Base-by-base conservation (phyloP, 164 flowering plant genomes). In the Echeveria elegans region DNA sequence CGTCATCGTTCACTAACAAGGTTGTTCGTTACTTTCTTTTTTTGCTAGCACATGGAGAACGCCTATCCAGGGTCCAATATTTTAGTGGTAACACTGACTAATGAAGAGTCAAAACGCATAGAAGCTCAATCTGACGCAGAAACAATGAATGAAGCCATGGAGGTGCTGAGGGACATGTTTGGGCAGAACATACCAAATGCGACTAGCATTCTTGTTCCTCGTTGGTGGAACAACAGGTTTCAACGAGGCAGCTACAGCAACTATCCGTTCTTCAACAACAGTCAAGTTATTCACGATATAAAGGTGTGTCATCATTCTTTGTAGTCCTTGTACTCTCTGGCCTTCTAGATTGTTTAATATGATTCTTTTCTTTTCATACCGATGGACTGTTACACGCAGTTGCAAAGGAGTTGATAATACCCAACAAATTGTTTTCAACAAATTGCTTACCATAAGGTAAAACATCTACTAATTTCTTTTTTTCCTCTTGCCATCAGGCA, bases 191-290 rank as follows among this genome's bases (percentile, higher is more conserved):
- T 90, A 66, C 98, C 96, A 11, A 75, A 82, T 56, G 96, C 98
- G 66, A 78, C 72, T 0, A 80, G 84, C 61, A 88, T 93, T 30
- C 82, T 85, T 26, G 96, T 93, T 58, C 98, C 98, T 43, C 89
- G 89, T n/a, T 93, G 98, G 98, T 93, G 93, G 93, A 90, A 77
- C 73, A 88, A 93, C 71, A 78, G 94, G 32, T 93, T 93, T 78
- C 98, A 93, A 80, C 86, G 96, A 47, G 94, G 98, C 38, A 88
- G 98, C 82, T 93, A 93, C 71, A 90, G 96, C 76, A 90, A 93
- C 72, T 93, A 90, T 75, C 96, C 96, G 53, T 77, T 90, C 38
- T 75, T 84, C 26, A 74, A 79, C 30, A 79, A 85, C 61, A 71
- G 72, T 30, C 83, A 84, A 73, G 82, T 77, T 36, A 73, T 86